Evolutionary conservation across 2,329 filamentous ascomycete genomes (phyloP).

Genomic region (Colletotrichum filicis): DNA sequence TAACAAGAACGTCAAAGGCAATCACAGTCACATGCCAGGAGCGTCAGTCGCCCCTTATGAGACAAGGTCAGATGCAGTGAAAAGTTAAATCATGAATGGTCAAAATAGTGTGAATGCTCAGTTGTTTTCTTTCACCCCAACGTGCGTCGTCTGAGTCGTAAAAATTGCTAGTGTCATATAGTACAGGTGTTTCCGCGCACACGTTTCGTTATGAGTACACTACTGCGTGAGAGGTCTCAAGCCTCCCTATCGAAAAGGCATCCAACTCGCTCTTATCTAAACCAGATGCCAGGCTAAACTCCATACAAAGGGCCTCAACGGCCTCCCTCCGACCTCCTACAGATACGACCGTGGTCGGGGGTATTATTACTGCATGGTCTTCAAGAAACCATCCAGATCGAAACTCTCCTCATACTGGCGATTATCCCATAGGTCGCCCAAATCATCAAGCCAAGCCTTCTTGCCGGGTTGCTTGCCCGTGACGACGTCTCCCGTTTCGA

Average conservation of each 20-base stretch:
- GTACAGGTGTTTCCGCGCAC: conserved; percentile 26
- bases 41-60: no score
- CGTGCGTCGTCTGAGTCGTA: not conserved
- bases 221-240: not conserved
- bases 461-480: conserved; percentile 88
- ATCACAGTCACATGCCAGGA: not conserved
- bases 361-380: conserved; percentile 78
- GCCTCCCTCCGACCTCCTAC: not conserved
- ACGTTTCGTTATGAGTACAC: conserved; percentile 29
- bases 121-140: not conserved
- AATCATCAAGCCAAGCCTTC: conserved; percentile 93
- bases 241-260: conserved; percentile 15
- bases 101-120: not conserved
- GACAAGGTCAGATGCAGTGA: not conserved
- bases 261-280: conserved; percentile 27
- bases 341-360: not conserved
- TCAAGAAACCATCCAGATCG: conserved; percentile 93
- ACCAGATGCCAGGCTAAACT: conserved; percentile 32
- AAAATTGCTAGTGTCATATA: conserved; percentile 18
- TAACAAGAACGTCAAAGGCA: no score
- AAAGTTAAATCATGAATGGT: not conserved
- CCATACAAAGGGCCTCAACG: conserved; percentile 13
- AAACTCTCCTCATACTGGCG: conserved; percentile 98
- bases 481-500: conserved; percentile 89
- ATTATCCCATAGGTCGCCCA: conserved; percentile 97